Base-by-base conservation (phyloP, 1,284 basidiomycete genomes). In the Lentinus polychrous region DNA sequence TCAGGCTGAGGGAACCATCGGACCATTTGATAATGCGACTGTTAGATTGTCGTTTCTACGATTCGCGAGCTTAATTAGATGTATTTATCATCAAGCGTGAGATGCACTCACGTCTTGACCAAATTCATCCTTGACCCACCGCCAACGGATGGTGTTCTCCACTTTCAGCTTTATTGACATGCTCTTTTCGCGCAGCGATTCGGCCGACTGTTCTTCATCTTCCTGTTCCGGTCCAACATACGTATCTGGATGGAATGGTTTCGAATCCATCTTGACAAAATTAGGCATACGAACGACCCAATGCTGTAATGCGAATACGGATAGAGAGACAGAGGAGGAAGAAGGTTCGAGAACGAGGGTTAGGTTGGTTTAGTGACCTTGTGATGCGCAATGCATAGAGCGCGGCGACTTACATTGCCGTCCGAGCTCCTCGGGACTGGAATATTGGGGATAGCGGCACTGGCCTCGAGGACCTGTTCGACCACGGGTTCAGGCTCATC, bases 141-240 rank as follows among this genome's bases (percentile, higher is more conserved):
- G 78, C 92, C 92, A 95, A 40, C 92, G 80, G 27, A 95, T 74
- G 2, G 91, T 93, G 64, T 94, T 94, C 70, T 92, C 89, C 8
- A 93, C 89, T 58, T 87, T 87, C 45, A 94, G 74, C 63, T 88
- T 88, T 58, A 91, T 83, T 32, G 81, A 73, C 81, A 87, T 85
- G 53, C 81, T 84, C 64, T 78, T 81, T 65, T 86, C 85, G 55
- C 80, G 79, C 43, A 78, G 62, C 24, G 66, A 78, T 55, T 79
- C 81, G 33, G 66, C 74, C 46, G 76, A 69, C 8, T 66, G 64
- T 35, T 81, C 79, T 41, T 87, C 83, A 15, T 87, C 81, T 47
- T 88, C 84, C 38, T 86, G 80, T 56, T 90, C 86, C 7, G 87
- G 86, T 15, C 86, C 87, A 49, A 84, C 71, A 65, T 91, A 93